These are phyloP conservation scores for Lodderomyces orthopsilosis DNA, from an alignment of 1,139 yeast species.

Conservation along the genomic window DNA sequence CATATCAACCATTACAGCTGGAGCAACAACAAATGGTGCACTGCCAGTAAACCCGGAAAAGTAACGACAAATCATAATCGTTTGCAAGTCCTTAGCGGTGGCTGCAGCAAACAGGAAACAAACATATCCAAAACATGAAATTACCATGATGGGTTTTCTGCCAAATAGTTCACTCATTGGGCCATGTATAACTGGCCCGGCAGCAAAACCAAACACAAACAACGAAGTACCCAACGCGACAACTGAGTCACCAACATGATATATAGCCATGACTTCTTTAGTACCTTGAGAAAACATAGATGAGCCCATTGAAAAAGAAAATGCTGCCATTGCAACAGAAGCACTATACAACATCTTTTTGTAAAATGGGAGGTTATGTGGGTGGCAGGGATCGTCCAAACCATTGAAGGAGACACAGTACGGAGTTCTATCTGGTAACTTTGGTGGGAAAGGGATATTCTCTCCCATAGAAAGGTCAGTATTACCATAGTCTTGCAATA, in stretches of 20 bases:
- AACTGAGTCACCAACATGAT: constrained; percentile 30
- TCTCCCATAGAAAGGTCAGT: constrained; percentile 29
- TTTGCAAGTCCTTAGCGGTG: constrained; percentile 38
- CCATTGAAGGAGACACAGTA: constrained; percentile 45
- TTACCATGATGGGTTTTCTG: constrained; percentile 28
- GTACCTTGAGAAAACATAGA: constrained; percentile 37
- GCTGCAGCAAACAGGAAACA: constrained; percentile 40
- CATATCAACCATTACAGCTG: constrained; percentile 42
- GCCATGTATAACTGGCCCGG: constrained; percentile 44
- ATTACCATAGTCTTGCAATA: constrained; percentile 14
- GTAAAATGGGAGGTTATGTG: constrained; percentile 43
- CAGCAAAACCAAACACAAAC: constrained; percentile 42
- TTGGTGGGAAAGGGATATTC: constrained; percentile 35
- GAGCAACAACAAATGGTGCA: constrained; percentile 42
- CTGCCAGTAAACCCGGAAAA: constrained; percentile 43
- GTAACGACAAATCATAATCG: constrained; percentile 40
- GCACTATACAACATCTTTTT: constrained; percentile 26
- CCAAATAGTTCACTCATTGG: constrained; percentile 43
- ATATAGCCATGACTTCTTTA: constrained; percentile 22
- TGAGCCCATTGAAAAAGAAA: constrained; percentile 48
- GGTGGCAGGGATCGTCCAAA: constrained; percentile 47
- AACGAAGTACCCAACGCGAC: constrained; percentile 41
- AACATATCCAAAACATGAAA: constrained; percentile 30
- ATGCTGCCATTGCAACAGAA: constrained; percentile 31
- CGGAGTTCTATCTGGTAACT: constrained; percentile 31